Conservation (phyloP, 192 early-diverging fungal species). For the Irineochytrium annulatum region DNA sequence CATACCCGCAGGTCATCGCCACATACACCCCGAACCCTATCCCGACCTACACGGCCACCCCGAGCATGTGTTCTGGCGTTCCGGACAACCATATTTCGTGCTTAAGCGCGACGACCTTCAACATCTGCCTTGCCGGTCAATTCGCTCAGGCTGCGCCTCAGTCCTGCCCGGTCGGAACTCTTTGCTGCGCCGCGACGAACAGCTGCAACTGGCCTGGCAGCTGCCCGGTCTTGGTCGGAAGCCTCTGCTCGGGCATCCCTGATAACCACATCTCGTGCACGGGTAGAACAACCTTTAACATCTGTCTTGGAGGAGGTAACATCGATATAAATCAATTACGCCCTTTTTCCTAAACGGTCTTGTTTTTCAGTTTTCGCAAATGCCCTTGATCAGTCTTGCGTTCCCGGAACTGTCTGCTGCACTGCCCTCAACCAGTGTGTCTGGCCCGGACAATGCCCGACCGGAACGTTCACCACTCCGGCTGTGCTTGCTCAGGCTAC, state of each 20-base stretch:
- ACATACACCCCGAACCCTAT: too few species aligned
- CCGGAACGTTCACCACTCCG: neutral
- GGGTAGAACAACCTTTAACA: neutral
- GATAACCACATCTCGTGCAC: neutral
- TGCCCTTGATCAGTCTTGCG: neutral
- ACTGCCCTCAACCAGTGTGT: neutral
- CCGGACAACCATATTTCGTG: conserved; percentile 7
- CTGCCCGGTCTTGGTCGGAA: conserved; percentile 9
- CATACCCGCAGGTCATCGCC: too few species aligned
- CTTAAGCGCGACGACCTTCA: neutral
- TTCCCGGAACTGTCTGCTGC: neutral
- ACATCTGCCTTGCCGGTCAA: neutral
- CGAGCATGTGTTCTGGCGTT: neutral
- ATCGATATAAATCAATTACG: too few species aligned
- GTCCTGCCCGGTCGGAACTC: conserved; percentile 7
- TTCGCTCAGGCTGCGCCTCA: neutral
- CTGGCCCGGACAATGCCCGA: neutral
- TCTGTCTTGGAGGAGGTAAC: neutral
- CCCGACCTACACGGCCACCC: too few species aligned
- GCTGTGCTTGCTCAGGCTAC: neutral
- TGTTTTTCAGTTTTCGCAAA: too few species aligned
- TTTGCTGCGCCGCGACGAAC: conserved; percentile 12
- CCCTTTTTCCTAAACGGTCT: too few species aligned
- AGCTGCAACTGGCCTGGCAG: neutral
- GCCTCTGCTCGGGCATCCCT: neutral